Base-by-base conservation (phyloP, 2,329 filamentous ascomycete genomes). In the Sporothrix mexicana region DNA sequence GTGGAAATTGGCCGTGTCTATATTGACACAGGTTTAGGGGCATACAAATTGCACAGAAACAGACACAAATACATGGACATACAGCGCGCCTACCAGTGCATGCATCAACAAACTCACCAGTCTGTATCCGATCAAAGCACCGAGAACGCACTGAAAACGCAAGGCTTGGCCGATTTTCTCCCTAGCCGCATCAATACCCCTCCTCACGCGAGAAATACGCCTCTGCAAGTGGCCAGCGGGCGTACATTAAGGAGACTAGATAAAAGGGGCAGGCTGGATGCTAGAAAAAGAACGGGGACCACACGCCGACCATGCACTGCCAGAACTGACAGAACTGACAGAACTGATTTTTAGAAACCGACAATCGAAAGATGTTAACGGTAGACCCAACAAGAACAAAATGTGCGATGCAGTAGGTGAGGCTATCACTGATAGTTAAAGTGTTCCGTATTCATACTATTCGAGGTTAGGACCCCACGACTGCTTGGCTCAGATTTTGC, bases 191-290 rank as follows among this genome's bases (percentile, higher is more conserved):
- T 12, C 41, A 66, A 47, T 15, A 20, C 43, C n/a, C 41, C 43
- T 17, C 61, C n/a, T 23, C 20, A 12, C 13, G 20, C 43, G 62
- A 25, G 30, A 45, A 17, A 55, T 53, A 17, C 47, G 45, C 13
- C 47, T 15, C 66, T 68, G 66, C 64, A 55, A 20, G 23, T 30
- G 17, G 51, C 53, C 25, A n/a, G 36, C 59, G n/a, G n/a, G 30
- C 41, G n/a, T 12, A 36, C 51, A 59, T 17, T 41, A 69, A 59
- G 51, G 49, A 9, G 6, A 45, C 20, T 25, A 59, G n/a, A 30
- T 45, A 53, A 53, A 53, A 68, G 47, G 64, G 47, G 66, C 66
- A 53, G 25, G 47, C 15, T 47, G 47, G 23, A 68, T 51, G 25
- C 45, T 17, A 41, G 47, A 25, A 23, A 12, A 66, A 49, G 43